Percentiles rank a stretch among this genome's conserved stretches.
phyloP scores from a whole-genome alignment of 306 rosid genomes.

The Glycine tomentella region DNA sequence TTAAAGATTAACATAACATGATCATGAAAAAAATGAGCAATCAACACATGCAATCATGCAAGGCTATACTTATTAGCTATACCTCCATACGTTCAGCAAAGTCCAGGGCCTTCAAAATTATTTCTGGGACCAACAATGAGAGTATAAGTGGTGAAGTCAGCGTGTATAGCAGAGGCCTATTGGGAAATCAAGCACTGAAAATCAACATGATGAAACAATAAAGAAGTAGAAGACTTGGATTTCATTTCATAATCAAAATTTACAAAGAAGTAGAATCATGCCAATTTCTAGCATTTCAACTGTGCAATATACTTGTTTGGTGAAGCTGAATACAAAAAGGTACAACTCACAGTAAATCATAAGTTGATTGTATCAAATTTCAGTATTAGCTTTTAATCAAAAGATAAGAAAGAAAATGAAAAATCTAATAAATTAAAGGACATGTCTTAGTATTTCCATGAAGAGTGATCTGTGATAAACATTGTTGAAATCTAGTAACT shows the following conservation, averaged over 20 bases:
- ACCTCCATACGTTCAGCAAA: conserved; percentile 55
- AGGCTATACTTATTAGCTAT: neutral
- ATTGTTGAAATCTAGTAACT: neutral
- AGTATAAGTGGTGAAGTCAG: conserved; percentile 69
- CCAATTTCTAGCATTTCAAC: too few relatives aligned
- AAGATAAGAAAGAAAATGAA: too few relatives aligned
- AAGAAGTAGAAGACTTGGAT: conserved; percentile 15
- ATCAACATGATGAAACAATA: conserved; percentile 30
- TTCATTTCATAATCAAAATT: too few relatives aligned
- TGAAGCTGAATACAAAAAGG: too few relatives aligned
- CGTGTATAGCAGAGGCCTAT: conserved; percentile 63
- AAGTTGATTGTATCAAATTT: too few relatives aligned
- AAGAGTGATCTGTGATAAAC: neutral
- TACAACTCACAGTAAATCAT: too few relatives aligned
- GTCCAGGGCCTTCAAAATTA: conserved; percentile 76
- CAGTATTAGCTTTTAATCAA: too few relatives aligned
- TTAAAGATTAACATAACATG: neutral
- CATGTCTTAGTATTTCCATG: conserved; percentile 12
- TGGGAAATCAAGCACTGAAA: conserved; percentile 73
- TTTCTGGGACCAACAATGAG: conserved; percentile 74
- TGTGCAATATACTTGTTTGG: too few relatives aligned
- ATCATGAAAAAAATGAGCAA: conserved; percentile 22
- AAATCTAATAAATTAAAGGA: neutral
- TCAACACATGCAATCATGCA: neutral
- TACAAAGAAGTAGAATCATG: too few relatives aligned